phyloP scores from a whole-genome alignment of 1,284 basidiomycete species.

The Schizophyllum commune region DNA sequence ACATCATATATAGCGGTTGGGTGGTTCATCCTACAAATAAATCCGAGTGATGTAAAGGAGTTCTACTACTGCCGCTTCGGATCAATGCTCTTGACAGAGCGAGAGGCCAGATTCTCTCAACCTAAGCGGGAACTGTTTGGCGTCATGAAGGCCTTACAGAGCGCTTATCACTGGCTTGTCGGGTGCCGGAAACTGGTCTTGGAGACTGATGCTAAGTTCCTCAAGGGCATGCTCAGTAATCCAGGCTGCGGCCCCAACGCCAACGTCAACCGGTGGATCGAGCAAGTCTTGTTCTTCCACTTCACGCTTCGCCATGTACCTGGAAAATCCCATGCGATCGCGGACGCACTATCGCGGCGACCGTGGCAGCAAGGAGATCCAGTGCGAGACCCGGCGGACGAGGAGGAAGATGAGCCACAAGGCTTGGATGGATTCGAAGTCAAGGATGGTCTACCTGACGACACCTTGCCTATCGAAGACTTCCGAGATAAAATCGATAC shows the following conservation, averaged over 20 bases:
- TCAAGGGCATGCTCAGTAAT: slow-evolving; percentile 30
- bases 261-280: slow-evolving; percentile 32
- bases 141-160: slow-evolving; percentile 19
- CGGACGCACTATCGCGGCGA: slow-evolving; percentile 24
- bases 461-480: slow-evolving; percentile 10
- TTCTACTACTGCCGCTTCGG: slow-evolving; percentile 19
- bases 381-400: slow-evolving; percentile 1
- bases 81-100: slow-evolving; percentile 21
- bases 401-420: slow-evolving; percentile 9
- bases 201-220: slow-evolving; percentile 29
- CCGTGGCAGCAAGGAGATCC: slow-evolving; percentile 11
- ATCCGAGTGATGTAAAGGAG: slow-evolving; percentile 12
- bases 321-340: slow-evolving; percentile 14
- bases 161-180: slow-evolving; percentile 17
- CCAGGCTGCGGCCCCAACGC: slow-evolving; percentile 30
- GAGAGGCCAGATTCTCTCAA: slow-evolving; percentile 26
- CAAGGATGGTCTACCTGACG: slow-evolving; percentile 1
- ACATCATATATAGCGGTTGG: slow-evolving; percentile 24
- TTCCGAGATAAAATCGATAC: slow-evolving; percentile 11
- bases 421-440: background rate
- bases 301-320: slow-evolving; percentile 29
- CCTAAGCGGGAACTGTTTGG: slow-evolving; percentile 27
- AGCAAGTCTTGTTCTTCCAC: slow-evolving; percentile 26
- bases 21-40: slow-evolving; percentile 22
- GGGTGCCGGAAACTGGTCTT: slow-evolving; percentile 21